Base-by-base conservation (phyloP, 2,329 filamentous ascomycete species). In the Trichoderma polysporum region DNA sequence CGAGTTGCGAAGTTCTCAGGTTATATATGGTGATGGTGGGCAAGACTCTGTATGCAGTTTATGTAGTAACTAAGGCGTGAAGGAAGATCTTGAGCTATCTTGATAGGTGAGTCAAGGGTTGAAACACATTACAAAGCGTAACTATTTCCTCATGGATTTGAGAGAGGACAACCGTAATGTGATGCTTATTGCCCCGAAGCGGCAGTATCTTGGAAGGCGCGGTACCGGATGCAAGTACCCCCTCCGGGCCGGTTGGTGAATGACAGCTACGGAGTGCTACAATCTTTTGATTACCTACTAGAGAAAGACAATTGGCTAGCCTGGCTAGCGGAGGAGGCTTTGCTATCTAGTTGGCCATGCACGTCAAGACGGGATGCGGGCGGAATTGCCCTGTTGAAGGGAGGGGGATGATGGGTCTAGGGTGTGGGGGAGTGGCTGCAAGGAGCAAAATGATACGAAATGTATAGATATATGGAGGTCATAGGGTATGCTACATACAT, bases 331-430 rank as follows among this genome's bases (percentile, higher is more conserved):
- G 54, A 25, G 19, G 52, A 25, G 13, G 17, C 6, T 49, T 49
- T n/a, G 6, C 27, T 27, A 12, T 22, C 37, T 41, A 41, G 9
- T n/a, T 19, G 39, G n/a, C 5, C n/a, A 63, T 63, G 60, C 35
- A 63, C n/a, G 35, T 54, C n/a, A 12, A 29, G 25, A 61, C 52
- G 31, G 22, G 19, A 39, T 27, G 57, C 25, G 45, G 45, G 58
- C 58, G 58, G 58, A 61, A 61, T 61, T 61, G 58, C 58, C 58
- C 7, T 49, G 49, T 50, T 61, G 45, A 53, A 53, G 47, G n/a
- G 8, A 33, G 27, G 8, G 50, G 27, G 27, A 31, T 49, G 45
- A 15, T 22, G 19, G 47, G 47, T 50, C 22, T 22, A 25, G 10
- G 25, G 45, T n/a, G 35, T 63, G 60, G 60, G 59, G 35, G 50